Percentiles rank a stretch among this genome's conserved stretches.
These are phyloP conservation scores for Sphaerulina populicola DNA, from an alignment of 2,329 filamentous ascomycete species.

Conservation along the genomic window DNA sequence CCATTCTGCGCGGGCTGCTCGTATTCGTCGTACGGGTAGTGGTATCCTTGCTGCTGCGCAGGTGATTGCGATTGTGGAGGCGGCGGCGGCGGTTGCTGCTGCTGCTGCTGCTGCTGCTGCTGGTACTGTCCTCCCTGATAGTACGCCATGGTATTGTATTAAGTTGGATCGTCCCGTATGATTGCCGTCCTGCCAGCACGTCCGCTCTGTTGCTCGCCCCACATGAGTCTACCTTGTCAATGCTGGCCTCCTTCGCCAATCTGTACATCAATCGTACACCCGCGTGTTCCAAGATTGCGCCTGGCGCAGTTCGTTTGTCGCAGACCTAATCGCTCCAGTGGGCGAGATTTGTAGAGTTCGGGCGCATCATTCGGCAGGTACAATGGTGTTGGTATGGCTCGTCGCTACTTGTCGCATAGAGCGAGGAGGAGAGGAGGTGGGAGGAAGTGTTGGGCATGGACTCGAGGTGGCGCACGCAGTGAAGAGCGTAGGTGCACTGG, in stretches of 20 bases:
- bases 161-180: slow-evolving; percentile 11
- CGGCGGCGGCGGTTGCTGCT: slow-evolving; percentile 14
- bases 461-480: too few species aligned
- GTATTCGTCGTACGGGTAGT: slow-evolving; percentile 24
- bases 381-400: neutral
- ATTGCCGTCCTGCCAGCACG: slow-evolving; percentile 15
- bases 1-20: slow-evolving; percentile 24
- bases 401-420: neutral
- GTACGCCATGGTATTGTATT: slow-evolving; percentile 43
- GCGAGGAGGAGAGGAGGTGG: too few species aligned
- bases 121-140: slow-evolving; percentile 46
- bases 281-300: neutral
- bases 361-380: neutral
- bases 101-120: slow-evolving; percentile 18
- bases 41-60: slow-evolving; percentile 16
- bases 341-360: neutral
- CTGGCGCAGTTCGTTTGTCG: neutral
- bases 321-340: neutral
- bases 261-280: neutral
- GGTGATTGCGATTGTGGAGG: slow-evolving; percentile 10
- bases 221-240: slow-evolving; percentile 2
- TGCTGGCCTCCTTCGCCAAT: neutral
- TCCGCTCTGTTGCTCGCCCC: slow-evolving; percentile 7
- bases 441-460: too few species aligned
- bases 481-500: too few species aligned